Percentiles rank a stretch among this genome's conserved stretches.
Evolutionary conservation across 345 rosid species (phyloP).

Genomic region (Microcos paniculata): DNA sequence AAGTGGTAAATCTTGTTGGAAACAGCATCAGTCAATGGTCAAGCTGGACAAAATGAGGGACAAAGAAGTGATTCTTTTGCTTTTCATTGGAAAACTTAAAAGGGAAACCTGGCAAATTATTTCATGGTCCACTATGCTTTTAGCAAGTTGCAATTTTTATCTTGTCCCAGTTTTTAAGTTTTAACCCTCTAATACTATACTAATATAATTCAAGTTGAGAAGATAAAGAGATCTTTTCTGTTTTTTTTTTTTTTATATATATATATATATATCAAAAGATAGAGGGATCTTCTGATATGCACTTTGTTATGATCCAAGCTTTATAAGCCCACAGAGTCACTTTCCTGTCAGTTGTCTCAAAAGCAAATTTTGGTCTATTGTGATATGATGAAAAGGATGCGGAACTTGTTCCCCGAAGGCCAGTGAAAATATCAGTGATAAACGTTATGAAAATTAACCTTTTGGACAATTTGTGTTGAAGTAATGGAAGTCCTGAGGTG

Average conservation of each 20-base stretch:
- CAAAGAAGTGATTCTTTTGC: not conserved
- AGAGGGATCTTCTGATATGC: constrained; percentile 5
- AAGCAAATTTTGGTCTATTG: not conserved
- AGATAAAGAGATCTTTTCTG: not conserved
- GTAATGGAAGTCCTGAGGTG: not conserved
- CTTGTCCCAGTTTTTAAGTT: no score
- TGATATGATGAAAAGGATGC: not conserved
- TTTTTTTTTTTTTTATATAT: not conserved
- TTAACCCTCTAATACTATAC: no score
- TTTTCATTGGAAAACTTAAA: constrained; percentile 21
- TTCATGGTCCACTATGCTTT: constrained; percentile 8
- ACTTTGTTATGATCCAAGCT: constrained; percentile 9
- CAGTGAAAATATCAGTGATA: not conserved
- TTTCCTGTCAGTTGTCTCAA: not conserved
- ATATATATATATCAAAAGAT: not conserved
- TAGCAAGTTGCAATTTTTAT: constrained; percentile 4
- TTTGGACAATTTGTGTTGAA: not conserved
- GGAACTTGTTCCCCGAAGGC: not conserved
- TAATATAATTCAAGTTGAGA: not conserved
- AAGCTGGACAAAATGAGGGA: constrained; percentile 1
- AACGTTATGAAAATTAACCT: not conserved
- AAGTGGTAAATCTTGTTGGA: constrained; percentile 12
- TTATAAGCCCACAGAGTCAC: not conserved
- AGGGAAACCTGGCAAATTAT: constrained; percentile 25
- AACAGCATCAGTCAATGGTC: constrained; percentile 14